Base-by-base conservation (phyloP, 2,329 filamentous ascomycete genomes). In the Colletotrichum godetiae region DNA sequence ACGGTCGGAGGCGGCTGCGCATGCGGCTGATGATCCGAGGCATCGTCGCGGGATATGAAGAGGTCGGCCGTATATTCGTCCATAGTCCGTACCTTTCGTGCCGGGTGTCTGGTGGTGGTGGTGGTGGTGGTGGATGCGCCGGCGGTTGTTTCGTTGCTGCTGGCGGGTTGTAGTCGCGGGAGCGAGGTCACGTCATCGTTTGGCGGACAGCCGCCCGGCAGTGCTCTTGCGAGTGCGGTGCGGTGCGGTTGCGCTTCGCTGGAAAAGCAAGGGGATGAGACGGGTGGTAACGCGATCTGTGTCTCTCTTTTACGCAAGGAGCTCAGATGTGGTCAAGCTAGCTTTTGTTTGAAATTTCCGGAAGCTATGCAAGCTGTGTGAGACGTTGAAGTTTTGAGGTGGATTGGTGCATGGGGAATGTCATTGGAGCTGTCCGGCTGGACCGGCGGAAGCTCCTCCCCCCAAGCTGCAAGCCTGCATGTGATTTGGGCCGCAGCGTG, bases 11-110 rank as follows among this genome's bases (percentile, higher is more conserved):
- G 72, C 67, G 65, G 62, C 60, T 66, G 73, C 42, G 76, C 61
- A 42, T 62, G 53, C 56, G 61, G 49, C 27, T 70, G 72, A 31
- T 42, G 53, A 19, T 67, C 68, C 37, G 68, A 58, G 35, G 68
- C 62, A 37, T 78, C 67, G 10, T 77, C 74, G 5, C 71, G 67
- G 35, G 76, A 52, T 58, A 76, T 75, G 64, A 78, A 76, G 27
- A 78, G 66, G 33, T 75, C 74, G 49, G 73, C 63, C 37, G 73
- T 75, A 49, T 73, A 75, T 62, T 75, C 72, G 62, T 75, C 74
- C 74, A 75, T 75, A 60, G 27, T 53, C 31, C 59, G 27, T 58
- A 33, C 64, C 33, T 49, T 60, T 15, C 24, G 22, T 52, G n/a
- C 29, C 15, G 42, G 37, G 46, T 13, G 42, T 49, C 10, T 31